Evolutionary conservation across 2,329 filamentous ascomycete species (phyloP).

Genomic region (Clarireedia sp.): DNA sequence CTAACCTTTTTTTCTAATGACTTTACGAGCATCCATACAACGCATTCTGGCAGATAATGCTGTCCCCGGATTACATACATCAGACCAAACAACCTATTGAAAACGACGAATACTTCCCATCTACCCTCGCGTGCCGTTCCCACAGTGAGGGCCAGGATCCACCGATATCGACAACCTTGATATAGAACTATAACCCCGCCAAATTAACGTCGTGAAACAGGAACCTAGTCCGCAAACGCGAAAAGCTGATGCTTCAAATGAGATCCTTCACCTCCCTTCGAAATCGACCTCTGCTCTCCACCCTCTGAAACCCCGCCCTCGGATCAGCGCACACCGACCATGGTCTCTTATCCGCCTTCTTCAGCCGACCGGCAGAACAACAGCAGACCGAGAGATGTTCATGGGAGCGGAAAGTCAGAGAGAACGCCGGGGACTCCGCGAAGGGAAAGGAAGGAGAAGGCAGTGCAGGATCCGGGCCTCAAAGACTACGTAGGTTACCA

Average conservation of each 20-base stretch:
- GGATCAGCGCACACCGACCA: constrained; percentile 21
- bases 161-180: constrained; percentile 25
- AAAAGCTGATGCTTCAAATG: constrained; percentile 27
- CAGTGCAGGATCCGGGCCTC: constrained; percentile 67
- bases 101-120: constrained; percentile 1
- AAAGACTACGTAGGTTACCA: constrained; percentile 62
- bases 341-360: constrained; percentile 28
- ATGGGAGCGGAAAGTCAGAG: constrained; percentile 31
- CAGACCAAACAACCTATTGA: constrained; percentile 3
- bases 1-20: constrained; percentile 8
- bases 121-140: constrained; percentile 7
- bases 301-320: constrained; percentile 16
- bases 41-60: constrained; percentile 17
- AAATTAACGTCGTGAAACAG: constrained; percentile 26
- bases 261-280: constrained; percentile 23
- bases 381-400: constrained; percentile 25
- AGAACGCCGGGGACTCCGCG: constrained; percentile 45
- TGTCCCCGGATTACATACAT: constrained; percentile 8
- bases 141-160: constrained; percentile 14
- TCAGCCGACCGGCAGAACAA: constrained; percentile 32
- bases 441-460: constrained; percentile 45
- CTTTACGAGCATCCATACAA: constrained; percentile 16
- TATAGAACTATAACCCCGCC: constrained; percentile 24
- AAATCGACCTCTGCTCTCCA: constrained; percentile 22
- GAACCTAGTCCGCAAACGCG: constrained; percentile 17